Percentiles rank a stretch among this genome's conserved stretches.
phyloP scores from a whole-genome alignment of 805 yeast genomes.

The Wickerhamiella occidentalis region DNA sequence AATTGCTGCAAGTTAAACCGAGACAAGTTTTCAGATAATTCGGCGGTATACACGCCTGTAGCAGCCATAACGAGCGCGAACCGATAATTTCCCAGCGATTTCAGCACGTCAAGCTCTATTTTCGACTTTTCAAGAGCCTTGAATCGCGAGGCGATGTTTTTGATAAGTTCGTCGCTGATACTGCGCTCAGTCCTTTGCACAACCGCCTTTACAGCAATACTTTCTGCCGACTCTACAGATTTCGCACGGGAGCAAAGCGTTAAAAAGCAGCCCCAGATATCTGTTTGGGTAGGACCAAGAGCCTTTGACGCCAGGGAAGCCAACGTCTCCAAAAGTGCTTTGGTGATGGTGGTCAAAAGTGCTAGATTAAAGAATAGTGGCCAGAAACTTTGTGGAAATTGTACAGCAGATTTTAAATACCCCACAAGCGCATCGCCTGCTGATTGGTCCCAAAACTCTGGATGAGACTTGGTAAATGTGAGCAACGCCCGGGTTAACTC shows the following conservation, averaged over 20 bases:
- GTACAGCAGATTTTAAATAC: constrained; percentile 13
- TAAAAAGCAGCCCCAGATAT: constrained; percentile 22
- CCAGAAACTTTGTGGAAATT: constrained; percentile 18
- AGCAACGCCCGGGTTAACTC: constrained; percentile 30
- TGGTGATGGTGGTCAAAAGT: not conserved
- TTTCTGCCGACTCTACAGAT: not conserved
- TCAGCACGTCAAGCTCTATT: not conserved
- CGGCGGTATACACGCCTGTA: not conserved
- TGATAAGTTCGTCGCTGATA: not conserved
- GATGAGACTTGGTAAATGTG: constrained; percentile 34
- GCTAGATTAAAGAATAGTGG: constrained; percentile 19
- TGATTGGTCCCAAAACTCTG: constrained; percentile 21
- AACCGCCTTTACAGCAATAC: not conserved
- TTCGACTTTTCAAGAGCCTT: not conserved
- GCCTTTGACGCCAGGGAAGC: not conserved
- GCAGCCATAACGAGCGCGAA: constrained; percentile 7
- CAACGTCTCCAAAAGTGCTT: not conserved
- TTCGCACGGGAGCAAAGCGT: constrained; percentile 13
- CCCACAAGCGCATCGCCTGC: constrained; percentile 17
- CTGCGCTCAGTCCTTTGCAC: not conserved
- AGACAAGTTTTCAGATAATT: not conserved
- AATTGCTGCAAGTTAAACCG: not conserved
- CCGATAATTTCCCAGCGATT: not conserved
- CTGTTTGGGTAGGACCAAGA: constrained; percentile 1
- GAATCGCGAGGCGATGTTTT: not conserved